Evolutionary conservation across 1,284 basidiomycete genomes (phyloP).

Genomic region (Malassezia brasiliensis): DNA sequence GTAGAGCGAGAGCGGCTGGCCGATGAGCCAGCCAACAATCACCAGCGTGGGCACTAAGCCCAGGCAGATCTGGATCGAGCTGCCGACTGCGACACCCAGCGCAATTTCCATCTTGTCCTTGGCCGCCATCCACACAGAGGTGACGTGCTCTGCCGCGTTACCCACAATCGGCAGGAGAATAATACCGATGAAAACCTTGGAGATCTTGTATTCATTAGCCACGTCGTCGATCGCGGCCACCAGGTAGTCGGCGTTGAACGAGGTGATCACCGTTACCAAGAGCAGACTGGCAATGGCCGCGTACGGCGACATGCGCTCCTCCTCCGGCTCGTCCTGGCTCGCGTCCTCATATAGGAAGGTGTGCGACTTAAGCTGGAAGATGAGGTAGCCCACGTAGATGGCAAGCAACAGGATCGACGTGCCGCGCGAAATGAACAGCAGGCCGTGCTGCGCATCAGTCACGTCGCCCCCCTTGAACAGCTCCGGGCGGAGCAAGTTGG

Average conservation of each 20-base stretch:
- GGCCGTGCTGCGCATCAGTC: constrained; percentile 16
- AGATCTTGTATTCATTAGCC: constrained; percentile 41
- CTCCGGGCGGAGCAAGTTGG: not conserved
- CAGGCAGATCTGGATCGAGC: constrained; percentile 52
- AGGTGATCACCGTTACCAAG: constrained; percentile 39
- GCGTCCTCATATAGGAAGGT: constrained; percentile 40
- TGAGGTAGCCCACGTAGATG: constrained; percentile 67
- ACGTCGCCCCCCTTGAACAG: constrained; percentile 7
- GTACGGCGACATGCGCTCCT: constrained; percentile 37
- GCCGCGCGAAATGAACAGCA: constrained; percentile 45
- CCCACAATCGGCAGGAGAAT: constrained; percentile 76
- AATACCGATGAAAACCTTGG: constrained; percentile 45
- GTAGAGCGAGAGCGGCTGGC: constrained; percentile 48
- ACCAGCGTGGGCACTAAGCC: constrained; percentile 47
- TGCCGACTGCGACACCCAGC: constrained; percentile 80
- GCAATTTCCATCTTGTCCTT: constrained; percentile 48
- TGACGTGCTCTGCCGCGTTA: constrained; percentile 53
- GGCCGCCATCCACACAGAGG: constrained; percentile 39
- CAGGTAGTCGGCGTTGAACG: constrained; percentile 49
- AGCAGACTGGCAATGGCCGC: constrained; percentile 37
- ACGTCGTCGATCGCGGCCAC: constrained; percentile 47
- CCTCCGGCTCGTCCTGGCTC: constrained; percentile 29
- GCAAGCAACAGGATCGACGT: constrained; percentile 57
- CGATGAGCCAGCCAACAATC: constrained; percentile 47
- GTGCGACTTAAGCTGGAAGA: constrained; percentile 46